A percentile compares a stretch with the other conserved stretches of the same genome.
Evolutionary conservation across 2,329 filamentous ascomycete species (phyloP).

Genomic region (Alternaria postmessia): DNA sequence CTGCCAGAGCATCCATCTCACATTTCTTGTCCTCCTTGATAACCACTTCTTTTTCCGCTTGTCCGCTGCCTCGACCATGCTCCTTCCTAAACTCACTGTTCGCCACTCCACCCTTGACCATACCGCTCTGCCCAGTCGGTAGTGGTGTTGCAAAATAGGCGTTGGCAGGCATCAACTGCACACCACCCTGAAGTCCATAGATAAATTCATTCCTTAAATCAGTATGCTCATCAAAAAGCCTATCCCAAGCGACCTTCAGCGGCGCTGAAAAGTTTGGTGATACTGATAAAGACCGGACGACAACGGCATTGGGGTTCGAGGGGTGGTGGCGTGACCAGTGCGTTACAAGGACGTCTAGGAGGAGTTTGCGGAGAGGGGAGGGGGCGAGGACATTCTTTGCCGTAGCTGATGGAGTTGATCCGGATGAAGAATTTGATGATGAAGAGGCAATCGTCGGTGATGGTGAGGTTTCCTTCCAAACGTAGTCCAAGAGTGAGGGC

Average conservation of each 20-base stretch:
- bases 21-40: background rate
- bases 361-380: conserved; percentile 16
- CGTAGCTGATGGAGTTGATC: no score
- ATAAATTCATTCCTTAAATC: conserved; percentile 24
- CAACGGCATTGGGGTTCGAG: background rate
- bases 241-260: conserved; percentile 15
- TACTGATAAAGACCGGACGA: background rate
- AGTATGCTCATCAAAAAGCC: conserved; percentile 14
- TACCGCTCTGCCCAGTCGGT: background rate
- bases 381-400: background rate
- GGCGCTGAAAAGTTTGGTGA: conserved; percentile 3
- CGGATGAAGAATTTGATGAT: no score
- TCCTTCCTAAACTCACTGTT: background rate
- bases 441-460: background rate
- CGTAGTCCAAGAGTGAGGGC: conserved; percentile 16
- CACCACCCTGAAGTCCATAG: conserved; percentile 18
- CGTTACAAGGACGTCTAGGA: conserved; percentile 16
- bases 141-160: conserved; percentile 10
- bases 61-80: background rate
- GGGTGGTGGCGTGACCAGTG: conserved; percentile 17
- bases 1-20: background rate
- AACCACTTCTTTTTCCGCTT: background rate
- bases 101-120: background rate
- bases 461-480: conserved; percentile 16
- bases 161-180: conserved; percentile 2